Evolutionary conservation across 345 rosid species (phyloP), one percentile per base, ranked within the genome.

Genomic region (Adansonia digitata): DNA sequence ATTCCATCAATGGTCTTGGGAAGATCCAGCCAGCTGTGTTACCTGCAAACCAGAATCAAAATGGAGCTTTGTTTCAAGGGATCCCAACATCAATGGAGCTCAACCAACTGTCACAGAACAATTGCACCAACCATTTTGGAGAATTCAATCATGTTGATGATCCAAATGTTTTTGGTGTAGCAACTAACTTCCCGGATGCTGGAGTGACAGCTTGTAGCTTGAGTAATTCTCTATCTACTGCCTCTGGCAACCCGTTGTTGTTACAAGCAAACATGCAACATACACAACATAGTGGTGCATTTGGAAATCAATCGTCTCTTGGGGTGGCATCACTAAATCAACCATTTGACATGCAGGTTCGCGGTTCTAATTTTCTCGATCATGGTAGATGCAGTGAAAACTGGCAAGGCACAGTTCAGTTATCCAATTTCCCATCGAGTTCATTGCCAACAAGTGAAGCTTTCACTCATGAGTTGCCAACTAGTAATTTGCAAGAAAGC

Each of bases 341-440:
- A 18, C 66, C 90, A 53, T 80, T 76, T 39, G 82, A 83, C 69
- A 77, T 73, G 12, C 79, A 81, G n/a, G 61, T 74, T 15, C 52
- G 27, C 46, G 87, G 84, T 63, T 85, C 91, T 17, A 85, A 76
- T 77, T 82, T 85, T 62, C 65, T 84, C 27, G 90, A 85, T 76
- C 79, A 85, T 69, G 84, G 69, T 67, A 86, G 85, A 77, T 74
- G 72, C 75, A 82, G 68, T 46, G 82, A 80, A 27, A 77, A 69
- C 81, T 88, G 96, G 91, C 88, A 86, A 57, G 81, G 80, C 78
- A 82, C 80, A 20, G 79, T 72, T 60, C 83, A 82, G 18, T 65
- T 87, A 75, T 78, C 88, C 61, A 83, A 79, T 60, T 84, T 87
- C 69, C 81, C 86, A 10, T 83, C 92, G 7, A 81, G 78, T 71